Base-by-base conservation (phyloP, 2,329 filamentous ascomycete species). In the Ophiostoma quercus region DNA sequence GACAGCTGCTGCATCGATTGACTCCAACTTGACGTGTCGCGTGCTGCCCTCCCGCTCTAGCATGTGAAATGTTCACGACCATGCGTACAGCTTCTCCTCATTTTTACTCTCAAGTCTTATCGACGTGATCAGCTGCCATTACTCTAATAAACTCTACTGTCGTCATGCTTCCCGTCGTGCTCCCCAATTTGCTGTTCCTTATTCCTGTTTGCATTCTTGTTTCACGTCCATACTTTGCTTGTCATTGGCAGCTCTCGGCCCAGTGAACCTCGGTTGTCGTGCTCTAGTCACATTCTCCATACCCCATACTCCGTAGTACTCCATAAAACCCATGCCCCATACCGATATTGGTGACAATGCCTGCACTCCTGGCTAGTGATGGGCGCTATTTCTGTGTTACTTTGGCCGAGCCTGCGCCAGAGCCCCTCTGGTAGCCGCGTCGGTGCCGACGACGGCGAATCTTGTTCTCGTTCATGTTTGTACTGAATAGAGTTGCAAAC, bases 231-330 rank as follows among this genome's bases (percentile, higher is more conserved):
- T 14, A 57, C 51, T 54, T 19, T 11, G 5, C 47, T 25, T 16
- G n/a, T 14, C 51, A 22, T 57, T 25, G 51, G n/a, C 51, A 47
- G 60, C n/a, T 70, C 41, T 70, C 69, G 69, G 69, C 69, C 51
- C 69, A 68, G 60, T 60, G 66, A 70, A 71, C 69, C 69, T 71
- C 69, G 69, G 69, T 63, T 71, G 69, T 68, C 66, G 39, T 22
- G 25, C 2, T 2, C 34, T 39, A 57, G 51, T 57, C 63, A 43
- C 37, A 66, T 66, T 66, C 39, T 66, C 34, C 63, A 43, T 25
- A 66, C 65, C 39, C 65, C 63, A 66, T 25, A 66, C 39, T 29
- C 65, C 32, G 62, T 39, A 65, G 8, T 65, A 39, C 62, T 65
- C 62, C 62, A 65, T 65, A 39, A 37, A 8, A 22, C 29, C 29